These are phyloP conservation scores for Vigna angularis DNA, from an alignment of 306 rosid genomes.

Conservation along the genomic window DNA sequence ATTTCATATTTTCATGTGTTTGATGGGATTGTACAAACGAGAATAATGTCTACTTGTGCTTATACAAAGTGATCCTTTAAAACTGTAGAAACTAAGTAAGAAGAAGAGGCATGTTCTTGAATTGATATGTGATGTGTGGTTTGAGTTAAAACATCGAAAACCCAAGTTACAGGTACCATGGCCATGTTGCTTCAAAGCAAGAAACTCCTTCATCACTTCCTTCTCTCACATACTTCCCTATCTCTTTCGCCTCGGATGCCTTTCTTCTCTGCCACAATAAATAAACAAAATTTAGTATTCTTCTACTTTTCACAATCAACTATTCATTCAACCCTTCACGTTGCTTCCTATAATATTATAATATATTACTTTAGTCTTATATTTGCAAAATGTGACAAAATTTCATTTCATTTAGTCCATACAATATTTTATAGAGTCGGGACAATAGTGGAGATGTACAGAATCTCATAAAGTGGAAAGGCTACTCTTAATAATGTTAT, in stretches of 20 bases:
- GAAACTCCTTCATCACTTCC: constrained; percentile 59
- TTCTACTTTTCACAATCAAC: background rate
- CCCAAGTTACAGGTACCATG: constrained; percentile 63
- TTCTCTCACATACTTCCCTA: constrained; percentile 46
- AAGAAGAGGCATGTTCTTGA: constrained; percentile 40
- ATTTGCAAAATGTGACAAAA: background rate
- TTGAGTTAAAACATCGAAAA: constrained; percentile 52
- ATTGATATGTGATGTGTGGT: constrained; percentile 49
- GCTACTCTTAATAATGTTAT: background rate
- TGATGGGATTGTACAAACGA: constrained; percentile 55
- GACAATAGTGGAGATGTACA: background rate
- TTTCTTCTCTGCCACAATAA: constrained; percentile 62
- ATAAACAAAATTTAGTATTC: background rate
- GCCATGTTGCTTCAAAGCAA: constrained; percentile 71
- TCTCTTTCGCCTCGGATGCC: constrained; percentile 65
- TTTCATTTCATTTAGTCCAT: background rate
- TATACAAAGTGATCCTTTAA: constrained; percentile 43
- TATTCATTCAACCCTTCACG: background rate
- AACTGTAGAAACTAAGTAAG: constrained; percentile 25
- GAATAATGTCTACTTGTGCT: constrained; percentile 44
- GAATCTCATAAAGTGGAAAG: background rate
- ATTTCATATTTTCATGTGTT: constrained; percentile 38
- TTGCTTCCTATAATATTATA: background rate
- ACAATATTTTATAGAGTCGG: background rate
- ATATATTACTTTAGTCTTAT: background rate